Base-by-base conservation (phyloP, 1,139 yeast species). In the Pichia sp. region DNA sequence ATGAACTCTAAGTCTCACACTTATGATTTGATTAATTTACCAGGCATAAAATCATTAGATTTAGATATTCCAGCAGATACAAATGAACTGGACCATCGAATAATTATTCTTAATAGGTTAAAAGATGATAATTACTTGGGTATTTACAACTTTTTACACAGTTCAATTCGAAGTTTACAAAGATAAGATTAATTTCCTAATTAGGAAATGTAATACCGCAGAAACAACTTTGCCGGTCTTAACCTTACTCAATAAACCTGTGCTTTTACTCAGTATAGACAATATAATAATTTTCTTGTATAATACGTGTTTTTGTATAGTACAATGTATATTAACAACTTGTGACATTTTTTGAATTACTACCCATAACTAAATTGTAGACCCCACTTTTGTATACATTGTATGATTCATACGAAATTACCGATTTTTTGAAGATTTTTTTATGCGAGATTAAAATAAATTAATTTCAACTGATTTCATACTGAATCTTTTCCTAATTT, bases 11-110 rank as follows among this genome's bases (percentile, higher is more conserved):
- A 36, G 19, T 18, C 16, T 19, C 1, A 18, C 19, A 18, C 41
- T 11, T 36, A 36, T 11, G 41, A 36, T 46, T 53, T 85, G 0
- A 75, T 81, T 53, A 76, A 80, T 51, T 71, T 80, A 29, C 84
- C 89, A 0, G 71, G 81, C 1, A 42, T 42, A 13, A 45, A 31
- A 41, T 27, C 22, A 25, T 39, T 22, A 8, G 25, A 22, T 14
- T 27, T 41, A 27, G 31, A 27, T 27, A 27, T 41, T 25, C 29
- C 42, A 13, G 14, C 22, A 19, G 10, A 29, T 18, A 10, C 42
- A 27, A 18, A 31, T 18, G 30, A 29, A 14, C 9, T 6, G 9
- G 38, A 43, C 4, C 29, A 16, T 1, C 27, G 42, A 28, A 2
- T 36, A 19, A 10, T 42, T 5, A 36, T 33, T 6, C 25, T 39